A percentile compares a stretch with the other conserved stretches of the same genome.
These are phyloP conservation scores for Pyrrhoderma lamaoense DNA, from an alignment of 1,284 basidiomycete species.

Conservation along the genomic window DNA sequence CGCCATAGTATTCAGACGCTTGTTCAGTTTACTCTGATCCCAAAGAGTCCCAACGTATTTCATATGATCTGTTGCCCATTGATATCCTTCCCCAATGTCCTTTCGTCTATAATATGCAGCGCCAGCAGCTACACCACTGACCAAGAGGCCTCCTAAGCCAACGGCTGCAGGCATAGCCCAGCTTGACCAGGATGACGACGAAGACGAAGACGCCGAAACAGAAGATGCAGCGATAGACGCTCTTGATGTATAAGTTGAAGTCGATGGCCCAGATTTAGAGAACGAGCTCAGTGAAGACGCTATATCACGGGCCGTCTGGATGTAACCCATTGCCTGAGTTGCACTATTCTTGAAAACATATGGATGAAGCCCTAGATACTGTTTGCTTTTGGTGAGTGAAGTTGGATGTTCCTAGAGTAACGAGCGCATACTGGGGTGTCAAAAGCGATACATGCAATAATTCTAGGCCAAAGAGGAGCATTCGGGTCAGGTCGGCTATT, in stretches of 20 bases:
- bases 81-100: slow-evolving; percentile 63
- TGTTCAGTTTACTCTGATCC: slow-evolving; percentile 63
- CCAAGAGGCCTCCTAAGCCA: slow-evolving; percentile 57
- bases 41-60: slow-evolving; percentile 85
- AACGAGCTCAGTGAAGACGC: slow-evolving; percentile 46
- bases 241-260: slow-evolving; percentile 27
- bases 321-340: slow-evolving; percentile 70
- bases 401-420: slow-evolving; percentile 7
- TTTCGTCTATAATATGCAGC: slow-evolving; percentile 74
- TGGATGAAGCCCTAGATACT: slow-evolving; percentile 87
- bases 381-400: slow-evolving; percentile 12
- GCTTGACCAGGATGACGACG: slow-evolving; percentile 40
- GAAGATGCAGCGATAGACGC: slow-evolving; percentile 23
- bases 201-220: slow-evolving; percentile 21
- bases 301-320: slow-evolving; percentile 51
- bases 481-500: slow-evolving; percentile 50
- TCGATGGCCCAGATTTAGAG: slow-evolving; percentile 40
- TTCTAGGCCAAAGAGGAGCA: slow-evolving; percentile 77
- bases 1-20: slow-evolving; percentile 57
- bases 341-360: slow-evolving; percentile 80
- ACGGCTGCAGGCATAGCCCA: slow-evolving; percentile 56
- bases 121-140: slow-evolving; percentile 83
- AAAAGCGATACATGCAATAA: slow-evolving; percentile 77
- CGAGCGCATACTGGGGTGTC: slow-evolving; percentile 75
- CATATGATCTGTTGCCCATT: slow-evolving; percentile 84